Conservation (phyloP, 1,284 basidiomycete species). For the Moesziomyces antarcticus region DNA sequence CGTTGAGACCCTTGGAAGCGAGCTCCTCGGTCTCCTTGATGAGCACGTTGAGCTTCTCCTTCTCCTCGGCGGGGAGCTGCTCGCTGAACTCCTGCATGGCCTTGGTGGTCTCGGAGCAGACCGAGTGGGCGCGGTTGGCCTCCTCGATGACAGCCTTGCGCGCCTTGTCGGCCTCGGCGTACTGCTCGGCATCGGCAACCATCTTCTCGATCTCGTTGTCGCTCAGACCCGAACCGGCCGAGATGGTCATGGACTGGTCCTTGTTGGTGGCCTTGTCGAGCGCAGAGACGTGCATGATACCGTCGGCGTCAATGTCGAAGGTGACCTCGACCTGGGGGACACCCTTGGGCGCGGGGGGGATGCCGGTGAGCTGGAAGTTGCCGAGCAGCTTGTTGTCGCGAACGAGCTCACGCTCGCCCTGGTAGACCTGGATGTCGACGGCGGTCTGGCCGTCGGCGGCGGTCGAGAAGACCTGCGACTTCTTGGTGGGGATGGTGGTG, state of each 20-base stretch:
- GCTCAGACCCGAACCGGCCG: conserved; percentile 93
- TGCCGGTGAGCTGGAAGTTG: conserved; percentile 98
- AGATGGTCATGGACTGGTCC: conserved; percentile 97
- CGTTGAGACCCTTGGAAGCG: conserved; percentile 88
- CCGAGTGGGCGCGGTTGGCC: conserved; percentile 94
- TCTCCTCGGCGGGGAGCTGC: conserved; percentile 89
- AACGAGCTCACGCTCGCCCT: conserved; percentile 97
- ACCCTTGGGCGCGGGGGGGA: conserved; percentile 97
- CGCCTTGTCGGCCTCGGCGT: conserved; percentile 78
- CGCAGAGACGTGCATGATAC: conserved; percentile 96
- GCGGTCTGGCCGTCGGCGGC: conserved; percentile 81
- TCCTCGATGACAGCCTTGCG: conserved; percentile 92
- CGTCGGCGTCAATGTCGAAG: conserved; percentile 97
- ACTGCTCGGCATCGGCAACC: conserved; percentile 93
- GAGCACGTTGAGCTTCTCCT: conserved; percentile 80
- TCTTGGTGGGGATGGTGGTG: conserved; percentile 99
- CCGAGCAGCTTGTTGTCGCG: conserved; percentile 99
- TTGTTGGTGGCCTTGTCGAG: conserved; percentile 97
- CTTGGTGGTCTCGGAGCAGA: conserved; percentile 95
- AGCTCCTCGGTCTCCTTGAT: conserved; percentile 89
- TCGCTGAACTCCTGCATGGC: conserved; percentile 98
- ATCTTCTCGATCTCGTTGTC: conserved; percentile 98
- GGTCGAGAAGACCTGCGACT: conserved; percentile 98
- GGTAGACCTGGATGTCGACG: conserved; percentile 89
- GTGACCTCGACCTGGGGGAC: conserved; percentile 99